Evolutionary conservation across 192 early-diverging fungal species (phyloP).

Genomic region (Coemansia aciculifera): DNA sequence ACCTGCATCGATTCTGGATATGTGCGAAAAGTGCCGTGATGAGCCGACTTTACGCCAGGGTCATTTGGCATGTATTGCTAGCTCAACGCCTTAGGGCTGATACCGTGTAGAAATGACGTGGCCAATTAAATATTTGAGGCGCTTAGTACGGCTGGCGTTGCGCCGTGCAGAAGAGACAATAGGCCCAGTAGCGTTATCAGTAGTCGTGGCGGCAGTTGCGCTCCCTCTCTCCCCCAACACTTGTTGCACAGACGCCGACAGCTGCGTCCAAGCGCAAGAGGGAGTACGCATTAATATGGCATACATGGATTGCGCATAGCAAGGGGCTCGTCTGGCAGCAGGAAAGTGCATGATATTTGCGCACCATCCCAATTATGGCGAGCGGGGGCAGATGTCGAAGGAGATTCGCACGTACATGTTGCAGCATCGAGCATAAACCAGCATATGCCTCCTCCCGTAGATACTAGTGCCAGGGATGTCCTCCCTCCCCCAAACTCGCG

Average conservation of each 20-base stretch:
- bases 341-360: background rate
- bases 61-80: background rate
- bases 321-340: background rate
- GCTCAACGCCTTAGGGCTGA: background rate
- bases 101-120: background rate
- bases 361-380: background rate
- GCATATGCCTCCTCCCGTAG: slow-evolving; percentile 3
- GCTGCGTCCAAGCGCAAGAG: background rate
- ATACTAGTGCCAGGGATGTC: background rate
- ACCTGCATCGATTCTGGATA: slow-evolving; percentile 14
- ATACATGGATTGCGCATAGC: slow-evolving; percentile 6
- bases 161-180: background rate
- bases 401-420: slow-evolving; percentile 13
- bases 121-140: background rate
- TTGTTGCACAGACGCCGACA: background rate
- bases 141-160: background rate
- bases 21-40: slow-evolving; percentile 1
- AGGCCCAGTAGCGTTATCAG: background rate
- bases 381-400: background rate
- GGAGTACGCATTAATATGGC: slow-evolving; percentile 2
- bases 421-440: slow-evolving; percentile 12
- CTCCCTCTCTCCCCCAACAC: background rate
- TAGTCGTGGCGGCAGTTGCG: background rate
- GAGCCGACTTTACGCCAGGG: background rate
- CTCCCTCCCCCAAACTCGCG: slow-evolving; percentile 8